Percentiles rank a stretch among this genome's conserved stretches.
Conservation (phyloP, 2,329 filamentous ascomycete species). For the Didymella exigua region DNA sequence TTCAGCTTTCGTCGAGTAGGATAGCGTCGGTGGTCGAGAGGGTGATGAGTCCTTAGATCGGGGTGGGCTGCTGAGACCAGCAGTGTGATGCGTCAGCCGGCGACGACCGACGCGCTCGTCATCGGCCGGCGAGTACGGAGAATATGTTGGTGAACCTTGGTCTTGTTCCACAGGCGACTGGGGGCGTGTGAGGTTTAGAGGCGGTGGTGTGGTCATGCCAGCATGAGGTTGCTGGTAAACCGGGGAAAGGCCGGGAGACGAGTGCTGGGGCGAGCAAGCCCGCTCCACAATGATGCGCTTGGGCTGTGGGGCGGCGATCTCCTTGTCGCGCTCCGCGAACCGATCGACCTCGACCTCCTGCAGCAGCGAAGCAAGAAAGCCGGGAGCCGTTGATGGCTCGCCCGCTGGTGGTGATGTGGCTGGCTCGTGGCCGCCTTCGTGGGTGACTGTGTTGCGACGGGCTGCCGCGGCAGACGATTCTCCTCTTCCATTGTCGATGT, state of each 20-base stretch:
- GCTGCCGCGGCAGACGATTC: conserved; percentile 47
- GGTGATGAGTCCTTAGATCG: conserved; percentile 71
- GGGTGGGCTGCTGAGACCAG: conserved; percentile 48
- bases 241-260: conserved; percentile 72
- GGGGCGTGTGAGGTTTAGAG: conserved; percentile 62
- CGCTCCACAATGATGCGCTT: conserved; percentile 49
- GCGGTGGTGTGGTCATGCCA: conserved; percentile 72
- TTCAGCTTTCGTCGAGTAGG: conserved; percentile 82
- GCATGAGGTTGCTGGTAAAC: conserved; percentile 68
- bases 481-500: conserved; percentile 58
- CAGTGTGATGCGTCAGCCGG: conserved; percentile 36
- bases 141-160: conserved; percentile 70
- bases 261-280: conserved; percentile 53
- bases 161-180: conserved; percentile 60
- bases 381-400: conserved; percentile 60
- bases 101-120: conserved; percentile 48
- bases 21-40: conserved; percentile 65
- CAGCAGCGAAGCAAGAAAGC: conserved; percentile 83
- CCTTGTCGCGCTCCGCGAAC: conserved; percentile 43
- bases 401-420: conserved; percentile 27
- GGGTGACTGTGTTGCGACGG: conserved; percentile 35
- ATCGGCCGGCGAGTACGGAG: conserved; percentile 63
- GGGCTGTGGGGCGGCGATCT: conserved; percentile 49
- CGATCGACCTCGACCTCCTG: conserved; percentile 76
- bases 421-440: conserved; percentile 24